Evolutionary conservation across 2,329 filamentous ascomycete species (phyloP), one percentile per base, ranked within the genome.

Genomic region (Sclerotiophoma versabilis): DNA sequence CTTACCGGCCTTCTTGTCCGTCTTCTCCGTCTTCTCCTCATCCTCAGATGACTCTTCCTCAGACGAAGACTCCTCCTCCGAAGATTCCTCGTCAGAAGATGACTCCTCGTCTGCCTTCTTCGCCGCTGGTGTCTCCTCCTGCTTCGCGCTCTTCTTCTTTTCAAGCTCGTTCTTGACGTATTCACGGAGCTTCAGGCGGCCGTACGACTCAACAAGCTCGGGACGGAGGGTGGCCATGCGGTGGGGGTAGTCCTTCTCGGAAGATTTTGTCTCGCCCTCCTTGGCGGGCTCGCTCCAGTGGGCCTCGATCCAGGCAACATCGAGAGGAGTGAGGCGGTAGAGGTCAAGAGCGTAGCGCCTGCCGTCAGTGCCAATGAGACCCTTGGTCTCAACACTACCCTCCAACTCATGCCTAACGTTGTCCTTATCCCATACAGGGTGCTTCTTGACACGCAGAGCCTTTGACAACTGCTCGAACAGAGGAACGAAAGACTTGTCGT

Each of bases 371-470:
- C 95, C 95, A 66, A 99, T 82, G n/a, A 99, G 81, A 47, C 95
- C 95, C 81, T 99, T 99, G 47, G 95, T 99, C 78, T 99, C 95
- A 12, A 99, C 93, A 68, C 93, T 98, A 33, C 91, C 92, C 76
- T 98, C 93, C 3, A 99, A 83, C 58, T 97, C 92, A 68, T 96
- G 92, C 58, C 89, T 87, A 77, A 92, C 90, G 63, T 88, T 87
- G 66, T 96, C 91, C 82, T 98, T 98, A 77, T 99, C 95, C 95
- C 95, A 99, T 4, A 99, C 96, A 37, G 92, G 83, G 74, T 99
- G 95, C 78, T 90, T 90, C 84, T 98, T 98, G 54, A 97, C 90
- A 64, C 89, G 90, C 68, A 98, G 84, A 2, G 92, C 86, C 77
- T 93, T 92, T 36, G 93, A 97, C 26, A 99, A 84, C 79, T 96